A percentile compares a stretch with the other conserved stretches of the same genome.
Conservation (phyloP, 1,139 yeast species). For the Arxiozyma heterogenica region DNA sequence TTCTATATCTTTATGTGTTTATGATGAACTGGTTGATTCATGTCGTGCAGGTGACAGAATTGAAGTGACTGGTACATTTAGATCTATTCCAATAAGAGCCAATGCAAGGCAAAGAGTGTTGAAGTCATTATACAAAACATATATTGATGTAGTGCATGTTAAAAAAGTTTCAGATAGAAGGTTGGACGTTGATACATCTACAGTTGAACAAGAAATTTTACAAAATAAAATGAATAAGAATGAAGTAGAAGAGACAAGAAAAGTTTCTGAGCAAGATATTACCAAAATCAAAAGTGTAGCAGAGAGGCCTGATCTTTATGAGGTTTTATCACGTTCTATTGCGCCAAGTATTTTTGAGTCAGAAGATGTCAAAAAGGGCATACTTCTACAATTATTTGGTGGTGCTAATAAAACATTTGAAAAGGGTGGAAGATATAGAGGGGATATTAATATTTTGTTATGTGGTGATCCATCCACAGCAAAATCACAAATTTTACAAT, state of each 20-base stretch:
- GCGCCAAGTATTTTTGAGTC: slow-evolving; percentile 95
- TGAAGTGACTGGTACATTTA: slow-evolving; percentile 90
- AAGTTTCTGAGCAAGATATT: slow-evolving; percentile 60
- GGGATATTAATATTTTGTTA: slow-evolving; percentile 79
- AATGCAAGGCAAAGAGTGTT: slow-evolving; percentile 79
- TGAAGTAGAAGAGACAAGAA: slow-evolving; percentile 62
- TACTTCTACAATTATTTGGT: slow-evolving; percentile 83
- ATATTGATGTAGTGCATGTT: slow-evolving; percentile 87
- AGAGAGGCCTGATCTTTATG: slow-evolving; percentile 70
- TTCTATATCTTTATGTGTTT: slow-evolving; percentile 85
- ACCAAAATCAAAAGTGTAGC: slow-evolving; percentile 53
- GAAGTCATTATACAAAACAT: slow-evolving; percentile 81
- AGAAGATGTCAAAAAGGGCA: slow-evolving; percentile 95
- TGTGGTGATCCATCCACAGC: slow-evolving; percentile 99
- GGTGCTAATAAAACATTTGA: slow-evolving; percentile 85
- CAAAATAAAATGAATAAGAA: slow-evolving; percentile 35
- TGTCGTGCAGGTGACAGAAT: slow-evolving; percentile 96
- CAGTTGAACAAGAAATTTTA: slow-evolving; percentile 48
- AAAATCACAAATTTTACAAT: slow-evolving; percentile 85
- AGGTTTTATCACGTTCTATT: slow-evolving; percentile 77
- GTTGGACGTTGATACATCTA: slow-evolving; percentile 70
- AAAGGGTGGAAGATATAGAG: slow-evolving; percentile 93
- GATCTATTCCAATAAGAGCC: slow-evolving; percentile 85
- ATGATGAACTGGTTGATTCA: slow-evolving; percentile 90
- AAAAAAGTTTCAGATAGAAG: slow-evolving; percentile 78